phyloP scores from a whole-genome alignment of 2,329 filamentous ascomycete genomes.

The Neurospora crassa region DNA sequence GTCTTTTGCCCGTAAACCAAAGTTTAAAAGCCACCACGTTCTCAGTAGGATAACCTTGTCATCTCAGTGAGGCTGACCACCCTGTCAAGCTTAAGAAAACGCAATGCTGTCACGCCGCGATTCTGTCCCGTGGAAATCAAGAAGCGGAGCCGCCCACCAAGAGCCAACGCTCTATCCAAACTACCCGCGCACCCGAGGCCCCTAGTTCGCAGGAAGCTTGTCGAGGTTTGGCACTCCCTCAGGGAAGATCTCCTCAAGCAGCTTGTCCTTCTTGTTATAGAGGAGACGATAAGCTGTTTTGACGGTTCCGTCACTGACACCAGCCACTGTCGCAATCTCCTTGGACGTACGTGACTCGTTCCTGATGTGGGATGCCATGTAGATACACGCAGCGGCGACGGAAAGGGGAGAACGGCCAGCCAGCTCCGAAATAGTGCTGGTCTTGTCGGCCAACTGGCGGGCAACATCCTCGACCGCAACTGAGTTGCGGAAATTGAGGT shows the following conservation, averaged over 20 bases:
- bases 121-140: slow-evolving; percentile 6
- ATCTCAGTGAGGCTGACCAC: not conserved
- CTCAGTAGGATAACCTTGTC: not conserved
- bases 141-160: not conserved
- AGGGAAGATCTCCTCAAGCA: slow-evolving; percentile 68
- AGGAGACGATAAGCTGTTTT: slow-evolving; percentile 90
- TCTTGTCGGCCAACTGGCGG: slow-evolving; percentile 66
- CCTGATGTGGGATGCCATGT: slow-evolving; percentile 85
- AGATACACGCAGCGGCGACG: slow-evolving; percentile 91
- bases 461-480: slow-evolving; percentile 73
- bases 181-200: not conserved
- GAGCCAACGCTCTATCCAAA: not conserved
- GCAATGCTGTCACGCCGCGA: slow-evolving; percentile 12
- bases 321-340: slow-evolving; percentile 74
- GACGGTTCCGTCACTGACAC: slow-evolving; percentile 94
- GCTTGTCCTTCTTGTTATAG: slow-evolving; percentile 60
- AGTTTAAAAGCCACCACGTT: not conserved
- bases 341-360: slow-evolving; percentile 71
- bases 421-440: slow-evolving; percentile 67
- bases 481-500: slow-evolving; percentile 62
- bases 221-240: slow-evolving; percentile 62
- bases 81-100: not conserved
- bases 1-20: not conserved
- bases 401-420: slow-evolving; percentile 91
- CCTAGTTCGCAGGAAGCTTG: slow-evolving; percentile 54